phyloP scores from a whole-genome alignment of 2,329 filamentous ascomycete species.

The Penicillium sp. region DNA sequence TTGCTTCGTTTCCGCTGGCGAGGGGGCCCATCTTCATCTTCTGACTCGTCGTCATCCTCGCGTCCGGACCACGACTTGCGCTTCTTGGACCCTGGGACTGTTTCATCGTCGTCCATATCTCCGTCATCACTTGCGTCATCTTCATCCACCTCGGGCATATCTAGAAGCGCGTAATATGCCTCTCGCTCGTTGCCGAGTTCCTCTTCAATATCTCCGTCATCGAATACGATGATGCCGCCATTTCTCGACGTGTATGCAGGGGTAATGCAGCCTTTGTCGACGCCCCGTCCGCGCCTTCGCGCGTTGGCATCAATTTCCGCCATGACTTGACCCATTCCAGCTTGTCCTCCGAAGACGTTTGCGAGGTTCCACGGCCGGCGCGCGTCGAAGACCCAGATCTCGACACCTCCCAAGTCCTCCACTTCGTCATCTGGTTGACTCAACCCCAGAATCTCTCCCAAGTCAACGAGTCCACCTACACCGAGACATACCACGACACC shows the following conservation, averaged over 20 bases:
- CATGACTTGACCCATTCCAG: conserved; percentile 50
- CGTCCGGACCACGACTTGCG: conserved; percentile 75
- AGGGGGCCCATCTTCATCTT: conserved; percentile 73
- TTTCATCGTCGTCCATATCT: conserved; percentile 57
- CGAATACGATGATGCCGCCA: conserved; percentile 89
- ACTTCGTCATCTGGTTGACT: conserved; percentile 65
- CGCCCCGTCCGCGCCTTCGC: conserved; percentile 59
- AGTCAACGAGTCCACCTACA: conserved; percentile 85
- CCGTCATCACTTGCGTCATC: conserved; percentile 62
- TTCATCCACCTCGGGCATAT: conserved; percentile 88
- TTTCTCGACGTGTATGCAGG: conserved; percentile 71
- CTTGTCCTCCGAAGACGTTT: conserved; percentile 83
- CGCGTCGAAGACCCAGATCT: conserved; percentile 92
- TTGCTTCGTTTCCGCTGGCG: conserved; percentile 82
- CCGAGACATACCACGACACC: conserved; percentile 90
- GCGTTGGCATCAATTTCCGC: conserved; percentile 44
- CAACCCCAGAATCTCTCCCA: conserved; percentile 75
- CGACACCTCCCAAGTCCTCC: conserved; percentile 72
- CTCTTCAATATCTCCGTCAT: conserved; percentile 92
- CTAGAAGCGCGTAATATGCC: conserved; percentile 79
- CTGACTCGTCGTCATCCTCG: conserved; percentile 64
- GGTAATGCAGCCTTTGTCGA: conserved; percentile 70
- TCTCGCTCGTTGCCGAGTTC: conserved; percentile 71
- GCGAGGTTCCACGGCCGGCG: conserved; percentile 90
- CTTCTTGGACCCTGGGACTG: conserved; percentile 55